phyloP scores from a whole-genome alignment of 148 eudicot genomes.

The Cornus suecica region DNA sequence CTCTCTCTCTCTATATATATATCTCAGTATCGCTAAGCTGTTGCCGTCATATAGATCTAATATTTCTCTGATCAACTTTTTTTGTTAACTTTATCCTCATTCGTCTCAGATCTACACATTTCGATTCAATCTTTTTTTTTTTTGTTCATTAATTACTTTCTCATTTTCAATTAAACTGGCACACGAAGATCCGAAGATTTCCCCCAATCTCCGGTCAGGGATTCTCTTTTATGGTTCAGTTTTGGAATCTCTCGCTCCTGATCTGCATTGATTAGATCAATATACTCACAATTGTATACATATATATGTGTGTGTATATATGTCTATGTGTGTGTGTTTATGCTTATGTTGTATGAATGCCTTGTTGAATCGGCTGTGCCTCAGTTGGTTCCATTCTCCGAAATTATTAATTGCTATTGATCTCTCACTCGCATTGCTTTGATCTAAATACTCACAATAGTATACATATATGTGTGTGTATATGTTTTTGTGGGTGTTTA shows the following conservation, averaged over 20 bases:
- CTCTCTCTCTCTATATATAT: neutral
- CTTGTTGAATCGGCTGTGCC: neutral
- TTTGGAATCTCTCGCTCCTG: neutral
- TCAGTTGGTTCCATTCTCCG: neutral
- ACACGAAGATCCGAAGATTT: neutral
- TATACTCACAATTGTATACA: neutral
- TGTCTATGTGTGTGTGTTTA: too few relatives aligned
- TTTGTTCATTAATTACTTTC: neutral
- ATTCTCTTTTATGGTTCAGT: neutral
- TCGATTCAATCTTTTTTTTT: neutral
- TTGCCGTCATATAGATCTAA: neutral
- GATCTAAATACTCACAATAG: neutral
- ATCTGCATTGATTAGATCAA: neutral
- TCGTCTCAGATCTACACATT: conserved; percentile 2
- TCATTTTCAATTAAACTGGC: neutral
- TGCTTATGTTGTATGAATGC: neutral
- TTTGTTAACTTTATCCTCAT: neutral
- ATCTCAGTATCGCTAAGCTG: neutral
- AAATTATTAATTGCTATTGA: neutral
- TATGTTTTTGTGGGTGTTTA: too few relatives aligned
- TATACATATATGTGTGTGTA: neutral
- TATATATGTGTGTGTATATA: neutral
- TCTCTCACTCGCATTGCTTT: neutral
- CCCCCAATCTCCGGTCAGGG: neutral
- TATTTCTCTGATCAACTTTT: neutral